Conservation (phyloP, 495 filamentous ascomycete species). For the Beverwykella pulmonaria region DNA sequence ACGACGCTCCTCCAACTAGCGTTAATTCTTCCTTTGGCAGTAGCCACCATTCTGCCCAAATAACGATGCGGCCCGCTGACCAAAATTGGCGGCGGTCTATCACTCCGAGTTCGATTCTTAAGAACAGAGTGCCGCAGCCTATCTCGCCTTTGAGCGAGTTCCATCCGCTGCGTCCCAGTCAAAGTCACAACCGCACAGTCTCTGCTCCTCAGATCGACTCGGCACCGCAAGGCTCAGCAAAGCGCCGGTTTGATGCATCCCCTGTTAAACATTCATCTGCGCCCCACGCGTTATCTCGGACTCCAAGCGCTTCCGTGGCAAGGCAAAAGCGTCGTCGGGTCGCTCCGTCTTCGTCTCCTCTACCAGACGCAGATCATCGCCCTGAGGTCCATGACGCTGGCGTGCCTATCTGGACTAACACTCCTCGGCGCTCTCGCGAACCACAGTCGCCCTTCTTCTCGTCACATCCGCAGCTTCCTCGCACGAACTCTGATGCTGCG, state of each 20-base stretch:
- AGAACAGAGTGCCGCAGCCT: constrained; percentile 23
- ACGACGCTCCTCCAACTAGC: constrained; percentile 54
- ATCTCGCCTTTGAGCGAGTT: constrained; percentile 36
- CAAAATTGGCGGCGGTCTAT: constrained; percentile 25
- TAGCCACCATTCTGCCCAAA: constrained; percentile 27
- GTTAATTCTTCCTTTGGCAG: constrained; percentile 46
- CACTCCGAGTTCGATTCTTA: constrained; percentile 28
- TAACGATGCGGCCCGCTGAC: constrained; percentile 33
- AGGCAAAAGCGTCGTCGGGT: constrained; percentile 33
- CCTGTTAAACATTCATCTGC: constrained; percentile 22
- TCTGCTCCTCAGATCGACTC: constrained; percentile 20
- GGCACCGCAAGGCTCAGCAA: constrained; percentile 10
- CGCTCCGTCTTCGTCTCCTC: constrained; percentile 21
- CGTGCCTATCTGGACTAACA: constrained; percentile 15
- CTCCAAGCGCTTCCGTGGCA: constrained; percentile 6
- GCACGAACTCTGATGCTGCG: constrained; percentile 26
- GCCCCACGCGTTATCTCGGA: constrained; percentile 3
- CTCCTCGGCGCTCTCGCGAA: constrained; percentile 23
- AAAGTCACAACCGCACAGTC: constrained; percentile 21
- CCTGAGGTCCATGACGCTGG: neutral
- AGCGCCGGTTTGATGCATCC: constrained; percentile 29
- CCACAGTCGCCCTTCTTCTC: constrained; percentile 27
- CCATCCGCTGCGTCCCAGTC: constrained; percentile 13
- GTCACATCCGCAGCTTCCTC: constrained; percentile 22
- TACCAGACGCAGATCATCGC: neutral